Evolutionary conservation across 2,329 filamentous ascomycete genomes (phyloP), one percentile per base, ranked within the genome.

Genomic region (Cytospora piceae): DNA sequence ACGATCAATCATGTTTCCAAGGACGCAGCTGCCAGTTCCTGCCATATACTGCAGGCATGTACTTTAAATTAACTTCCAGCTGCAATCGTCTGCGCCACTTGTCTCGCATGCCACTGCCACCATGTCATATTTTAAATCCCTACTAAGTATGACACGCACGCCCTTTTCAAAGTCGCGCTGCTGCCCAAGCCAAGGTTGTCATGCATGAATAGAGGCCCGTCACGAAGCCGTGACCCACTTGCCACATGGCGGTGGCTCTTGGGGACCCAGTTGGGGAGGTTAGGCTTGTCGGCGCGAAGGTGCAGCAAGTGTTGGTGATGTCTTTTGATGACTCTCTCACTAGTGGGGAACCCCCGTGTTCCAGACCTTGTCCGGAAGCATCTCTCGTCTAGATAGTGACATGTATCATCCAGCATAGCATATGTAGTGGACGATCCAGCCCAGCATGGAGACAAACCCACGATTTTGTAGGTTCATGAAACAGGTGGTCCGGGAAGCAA

Each of bases 211-310:
- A 20, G 14, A 37, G 61, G 42, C 61, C 61, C 53, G 61, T 52
- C 58, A 55, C 39, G 46, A 42, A 61, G 39, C 39, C 53, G 56
- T 46, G 37, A 39, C 29, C 66, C 66, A 66, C 63, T 55, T 63
- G 63, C 66, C 66, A 66, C 66, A 67, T 67, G 66, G 63, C 65
- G 29, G 58, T 58, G 52, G 53, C 60, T 61, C 37, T 51, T 49
- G 27, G 61, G 42, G 58, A 34, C 46, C 58, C 37, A 59, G 49
- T 51, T 37, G 49, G 39, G 52, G 46, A 46, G 53, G 37, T 57
- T 17, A 54, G 59, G 9, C 58, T 52, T 39, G 17, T 24, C 17
- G 20, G 2, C 15, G 17, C 31, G n/a, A 61, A 42, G 63, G 27
- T 60, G 39, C 39, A 62, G 62, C 52, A 37, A 56, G 32, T 51